Percentiles rank a stretch among this genome's conserved stretches.
These are phyloP conservation scores for Pezicula carpinea DNA, from an alignment of 2,329 filamentous ascomycete genomes.

Conservation along the genomic window DNA sequence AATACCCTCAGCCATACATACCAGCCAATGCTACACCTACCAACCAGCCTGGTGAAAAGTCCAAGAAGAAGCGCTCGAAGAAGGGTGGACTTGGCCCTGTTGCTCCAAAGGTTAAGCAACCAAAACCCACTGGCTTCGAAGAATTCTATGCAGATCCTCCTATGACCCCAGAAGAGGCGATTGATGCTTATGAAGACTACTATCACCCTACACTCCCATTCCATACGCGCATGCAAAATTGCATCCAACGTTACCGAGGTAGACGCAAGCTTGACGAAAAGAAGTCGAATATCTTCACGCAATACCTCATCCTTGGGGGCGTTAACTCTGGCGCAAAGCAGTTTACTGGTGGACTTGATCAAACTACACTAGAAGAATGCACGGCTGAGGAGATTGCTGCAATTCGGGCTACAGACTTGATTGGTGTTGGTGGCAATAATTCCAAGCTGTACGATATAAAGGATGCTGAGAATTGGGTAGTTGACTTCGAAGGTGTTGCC, in stretches of 20 bases:
- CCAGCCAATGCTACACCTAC: neutral
- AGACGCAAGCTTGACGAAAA: constrained; percentile 68
- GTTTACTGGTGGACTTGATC: constrained; percentile 57
- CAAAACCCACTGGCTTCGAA: constrained; percentile 62
- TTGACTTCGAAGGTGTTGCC: constrained; percentile 76
- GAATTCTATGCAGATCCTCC: constrained; percentile 78
- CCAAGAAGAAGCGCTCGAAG: constrained; percentile 35
- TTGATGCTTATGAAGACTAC: constrained; percentile 54
- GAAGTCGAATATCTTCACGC: constrained; percentile 63
- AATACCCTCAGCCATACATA: neutral
- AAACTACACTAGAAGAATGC: constrained; percentile 55
- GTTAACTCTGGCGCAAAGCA: constrained; percentile 56
- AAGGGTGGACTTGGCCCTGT: constrained; percentile 27
- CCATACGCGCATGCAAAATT: constrained; percentile 71
- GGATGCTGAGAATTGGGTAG: constrained; percentile 55
- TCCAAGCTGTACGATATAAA: constrained; percentile 46
- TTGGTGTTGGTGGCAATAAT: constrained; percentile 37
- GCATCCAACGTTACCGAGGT: constrained; percentile 74
- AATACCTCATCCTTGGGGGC: constrained; percentile 80
- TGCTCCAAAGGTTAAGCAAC: constrained; percentile 25
- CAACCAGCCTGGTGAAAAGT: neutral
- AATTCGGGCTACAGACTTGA: constrained; percentile 58
- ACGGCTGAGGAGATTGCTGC: constrained; percentile 60
- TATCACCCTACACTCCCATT: constrained; percentile 58
- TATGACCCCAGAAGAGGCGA: constrained; percentile 51